A percentile compares a stretch with the other conserved stretches of the same genome.
phyloP scores from a whole-genome alignment of 1,139 yeast genomes.

The Scheffersomyces titani region DNA sequence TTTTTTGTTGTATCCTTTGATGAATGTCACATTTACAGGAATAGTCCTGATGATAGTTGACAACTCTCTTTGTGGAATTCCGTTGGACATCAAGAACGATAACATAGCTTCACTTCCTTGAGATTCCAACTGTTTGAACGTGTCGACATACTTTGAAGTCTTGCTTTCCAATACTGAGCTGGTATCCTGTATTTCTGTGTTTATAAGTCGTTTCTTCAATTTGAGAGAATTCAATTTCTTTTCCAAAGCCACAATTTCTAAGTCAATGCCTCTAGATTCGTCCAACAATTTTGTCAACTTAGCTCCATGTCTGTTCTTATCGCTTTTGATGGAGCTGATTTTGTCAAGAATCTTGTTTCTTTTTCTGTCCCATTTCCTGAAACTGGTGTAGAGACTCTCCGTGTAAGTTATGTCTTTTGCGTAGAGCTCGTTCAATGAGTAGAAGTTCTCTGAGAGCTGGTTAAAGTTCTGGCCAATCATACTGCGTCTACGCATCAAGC shows the following conservation, averaged over 20 bases:
- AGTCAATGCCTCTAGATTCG: slow-evolving; percentile 35
- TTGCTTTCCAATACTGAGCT: slow-evolving; percentile 57
- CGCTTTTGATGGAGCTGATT: slow-evolving; percentile 44
- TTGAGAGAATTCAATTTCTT: slow-evolving; percentile 33
- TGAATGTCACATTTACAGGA: slow-evolving; percentile 36
- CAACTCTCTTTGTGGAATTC: slow-evolving; percentile 22
- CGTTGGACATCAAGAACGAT: slow-evolving; percentile 23
- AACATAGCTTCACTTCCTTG: slow-evolving; percentile 38
- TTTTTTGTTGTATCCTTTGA: slow-evolving; percentile 13
- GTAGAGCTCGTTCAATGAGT: slow-evolving; percentile 53
- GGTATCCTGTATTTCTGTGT: slow-evolving; percentile 48
- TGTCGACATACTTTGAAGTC: slow-evolving; percentile 44
- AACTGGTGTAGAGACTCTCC: slow-evolving; percentile 27
- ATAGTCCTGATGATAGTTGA: slow-evolving; percentile 18
- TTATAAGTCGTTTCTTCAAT: slow-evolving; percentile 37
- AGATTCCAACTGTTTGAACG: slow-evolving; percentile 40
- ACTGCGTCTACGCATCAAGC: slow-evolving; percentile 29
- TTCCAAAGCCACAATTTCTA: slow-evolving; percentile 47
- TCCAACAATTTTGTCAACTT: slow-evolving; percentile 40
- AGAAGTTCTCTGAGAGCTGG: slow-evolving; percentile 44
- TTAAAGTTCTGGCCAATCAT: slow-evolving; percentile 27
- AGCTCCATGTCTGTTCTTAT: slow-evolving; percentile 45
- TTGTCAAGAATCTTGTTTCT: slow-evolving; percentile 34
- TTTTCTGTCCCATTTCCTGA: slow-evolving; percentile 47
- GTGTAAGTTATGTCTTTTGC: slow-evolving; percentile 36